A percentile compares a stretch with the other conserved stretches of the same genome.
phyloP scores from a whole-genome alignment of 257 asterid species.

The Verbena officinalis region DNA sequence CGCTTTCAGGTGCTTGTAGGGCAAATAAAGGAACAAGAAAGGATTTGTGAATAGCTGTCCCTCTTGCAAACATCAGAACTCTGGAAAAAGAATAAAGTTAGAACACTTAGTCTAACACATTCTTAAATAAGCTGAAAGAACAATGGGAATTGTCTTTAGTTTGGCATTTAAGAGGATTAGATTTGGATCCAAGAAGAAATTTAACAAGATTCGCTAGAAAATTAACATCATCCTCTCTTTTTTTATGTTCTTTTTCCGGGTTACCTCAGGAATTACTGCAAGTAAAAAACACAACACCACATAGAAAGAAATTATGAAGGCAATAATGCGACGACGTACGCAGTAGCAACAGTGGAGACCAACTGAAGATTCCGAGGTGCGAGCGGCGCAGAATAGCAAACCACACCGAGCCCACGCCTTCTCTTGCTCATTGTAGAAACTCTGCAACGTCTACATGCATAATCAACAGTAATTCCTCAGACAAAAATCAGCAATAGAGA shows the following conservation, averaged over 20 bases:
- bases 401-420: constrained; percentile 47
- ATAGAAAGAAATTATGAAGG: not conserved
- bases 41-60: constrained; percentile 81
- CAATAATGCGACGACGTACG: constrained; percentile 44
- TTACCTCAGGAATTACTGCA: not conserved
- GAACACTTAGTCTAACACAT: not conserved
- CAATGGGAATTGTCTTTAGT: not conserved
- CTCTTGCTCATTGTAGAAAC: constrained; percentile 40
- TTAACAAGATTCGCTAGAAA: constrained; percentile 8
- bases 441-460: constrained; percentile 41
- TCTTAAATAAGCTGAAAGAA: not conserved
- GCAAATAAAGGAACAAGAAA: constrained; percentile 88
- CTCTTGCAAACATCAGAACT: constrained; percentile 76
- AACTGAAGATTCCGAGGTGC: constrained; percentile 67
- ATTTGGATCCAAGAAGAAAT: constrained; percentile 15
- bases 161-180: not conserved
- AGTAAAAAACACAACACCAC: not conserved
- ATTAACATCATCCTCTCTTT: not conserved
- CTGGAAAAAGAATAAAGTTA: constrained; percentile 40
- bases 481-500: not conserved
- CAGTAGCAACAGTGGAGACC: constrained; percentile 64
- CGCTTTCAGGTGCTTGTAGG: constrained; percentile 74
- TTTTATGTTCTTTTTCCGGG: not conserved
- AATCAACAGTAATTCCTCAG: constrained; percentile 14
- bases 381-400: constrained; percentile 64